A percentile compares a stretch with the other conserved stretches of the same genome.
phyloP scores from a whole-genome alignment of 1,139 yeast species.

The Nadsonia starkeyi-henricii region DNA sequence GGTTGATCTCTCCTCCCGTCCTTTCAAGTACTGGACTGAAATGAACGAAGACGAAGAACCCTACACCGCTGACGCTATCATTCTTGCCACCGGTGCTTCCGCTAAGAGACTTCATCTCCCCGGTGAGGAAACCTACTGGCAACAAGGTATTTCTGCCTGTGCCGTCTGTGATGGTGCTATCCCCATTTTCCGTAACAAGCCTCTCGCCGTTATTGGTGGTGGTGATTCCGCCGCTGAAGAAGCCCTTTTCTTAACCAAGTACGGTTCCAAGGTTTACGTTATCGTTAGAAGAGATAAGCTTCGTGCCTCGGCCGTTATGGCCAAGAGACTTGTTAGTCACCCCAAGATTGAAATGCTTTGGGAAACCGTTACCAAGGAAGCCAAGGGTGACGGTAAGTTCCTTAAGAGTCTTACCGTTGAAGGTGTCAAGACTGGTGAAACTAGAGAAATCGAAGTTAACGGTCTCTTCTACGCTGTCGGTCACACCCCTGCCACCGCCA shows the following conservation, averaged over 20 bases:
- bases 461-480: conserved; percentile 98
- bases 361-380: conserved; percentile 76
- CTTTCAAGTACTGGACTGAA: conserved; percentile 95
- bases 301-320: conserved; percentile 95
- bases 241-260: conserved; percentile 89
- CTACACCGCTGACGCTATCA: conserved; percentile 80
- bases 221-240: conserved; percentile 99
- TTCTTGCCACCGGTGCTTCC: conserved; percentile 94
- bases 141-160: conserved; percentile 96
- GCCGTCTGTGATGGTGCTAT: conserved; percentile 99
- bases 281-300: conserved; percentile 87
- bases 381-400: conserved; percentile 78
- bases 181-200: conserved; percentile 94
- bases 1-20: conserved; percentile 72
- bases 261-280: conserved; percentile 87
- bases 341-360: conserved; percentile 83
- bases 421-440: conserved; percentile 61
- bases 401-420: conserved; percentile 28
- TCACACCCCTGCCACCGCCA: conserved; percentile 85
- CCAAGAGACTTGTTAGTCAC: conserved; percentile 69
- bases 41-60: conserved; percentile 74
- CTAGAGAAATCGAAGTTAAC: conserved; percentile 56
- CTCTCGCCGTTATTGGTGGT: conserved; percentile 94
- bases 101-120: conserved; percentile 89
- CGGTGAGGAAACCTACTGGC: conserved; percentile 98